Percentiles rank a stretch among this genome's conserved stretches.
These are phyloP conservation scores for Candida stauntonica DNA, from an alignment of 805 yeast genomes.

Conservation along the genomic window DNA sequence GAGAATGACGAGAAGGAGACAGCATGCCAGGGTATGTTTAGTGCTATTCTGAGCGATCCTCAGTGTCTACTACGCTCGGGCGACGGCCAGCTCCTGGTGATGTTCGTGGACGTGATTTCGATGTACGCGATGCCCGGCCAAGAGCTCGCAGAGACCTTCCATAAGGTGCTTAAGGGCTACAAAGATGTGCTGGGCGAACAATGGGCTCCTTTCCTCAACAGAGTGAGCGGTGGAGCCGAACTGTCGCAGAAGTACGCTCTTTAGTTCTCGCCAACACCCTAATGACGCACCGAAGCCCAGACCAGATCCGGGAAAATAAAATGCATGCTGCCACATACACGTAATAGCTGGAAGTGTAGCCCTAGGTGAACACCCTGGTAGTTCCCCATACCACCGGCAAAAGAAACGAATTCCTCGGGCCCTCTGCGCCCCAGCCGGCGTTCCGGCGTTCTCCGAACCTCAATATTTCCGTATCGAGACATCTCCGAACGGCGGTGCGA, in stretches of 20 bases:
- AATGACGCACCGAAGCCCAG: no score
- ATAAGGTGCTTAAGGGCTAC: slow-evolving; percentile 41
- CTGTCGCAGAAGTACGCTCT: slow-evolving; percentile 18
- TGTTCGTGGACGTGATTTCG: slow-evolving; percentile 57
- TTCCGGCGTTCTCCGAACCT: slow-evolving; percentile 9
- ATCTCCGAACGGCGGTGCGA: slow-evolving; percentile 7
- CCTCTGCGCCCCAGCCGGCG: not conserved
- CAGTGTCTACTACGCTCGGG: slow-evolving; percentile 38
- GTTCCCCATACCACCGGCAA: not conserved
- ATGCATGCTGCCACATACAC: no score
- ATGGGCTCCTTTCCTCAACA: slow-evolving; percentile 22
- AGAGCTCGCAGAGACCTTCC: slow-evolving; percentile 40
- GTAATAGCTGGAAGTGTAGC: no score
- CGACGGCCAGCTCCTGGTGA: slow-evolving; percentile 44
- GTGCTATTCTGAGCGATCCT: slow-evolving; percentile 62
- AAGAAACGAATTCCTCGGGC: not conserved
- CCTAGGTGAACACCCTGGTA: no score
- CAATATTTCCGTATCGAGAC: not conserved
- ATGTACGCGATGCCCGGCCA: slow-evolving; percentile 48
- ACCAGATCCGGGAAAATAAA: not conserved
- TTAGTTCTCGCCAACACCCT: no score
- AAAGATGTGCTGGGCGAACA: slow-evolving; percentile 43
- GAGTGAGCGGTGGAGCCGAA: slow-evolving; percentile 19
- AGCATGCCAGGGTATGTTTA: slow-evolving; percentile 80
- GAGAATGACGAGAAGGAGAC: slow-evolving; percentile 88